phyloP scores from a whole-genome alignment of 768 basidiomycete genomes.

The Serendipita sp. region DNA sequence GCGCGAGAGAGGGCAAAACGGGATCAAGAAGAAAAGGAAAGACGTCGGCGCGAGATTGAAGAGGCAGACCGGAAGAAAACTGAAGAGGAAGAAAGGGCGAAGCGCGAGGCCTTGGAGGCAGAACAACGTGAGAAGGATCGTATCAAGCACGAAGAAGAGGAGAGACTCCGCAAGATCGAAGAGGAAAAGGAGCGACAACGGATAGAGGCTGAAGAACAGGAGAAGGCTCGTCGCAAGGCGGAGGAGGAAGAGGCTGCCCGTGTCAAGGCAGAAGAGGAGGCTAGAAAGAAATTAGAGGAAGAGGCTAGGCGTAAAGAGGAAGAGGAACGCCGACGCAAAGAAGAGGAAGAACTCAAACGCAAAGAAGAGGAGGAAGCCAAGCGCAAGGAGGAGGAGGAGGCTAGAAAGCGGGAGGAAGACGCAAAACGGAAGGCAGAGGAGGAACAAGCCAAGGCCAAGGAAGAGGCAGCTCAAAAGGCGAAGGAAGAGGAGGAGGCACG shows the following conservation, averaged over 20 bases:
- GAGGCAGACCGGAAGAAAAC: background rate
- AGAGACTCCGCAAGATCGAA: constrained; percentile 1
- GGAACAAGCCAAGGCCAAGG: constrained; percentile 13
- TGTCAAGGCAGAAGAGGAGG: constrained; percentile 9
- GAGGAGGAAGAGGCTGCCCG: constrained; percentile 14
- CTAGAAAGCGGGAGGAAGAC: constrained; percentile 3
- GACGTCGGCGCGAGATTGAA: background rate
- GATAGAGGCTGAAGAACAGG: background rate
- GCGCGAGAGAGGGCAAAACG: background rate
- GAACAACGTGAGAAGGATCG: constrained; percentile 1
- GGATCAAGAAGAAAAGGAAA: constrained; percentile 1
- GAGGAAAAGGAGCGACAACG: background rate
- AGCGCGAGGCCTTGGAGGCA: background rate
- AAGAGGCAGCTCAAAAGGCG: constrained; percentile 12
- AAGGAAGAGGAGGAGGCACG: constrained; percentile 11
- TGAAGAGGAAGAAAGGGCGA: background rate
- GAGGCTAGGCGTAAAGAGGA: constrained; percentile 6
- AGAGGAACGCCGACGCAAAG: constrained; percentile 8
- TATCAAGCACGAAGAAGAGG: background rate
- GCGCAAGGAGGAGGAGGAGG: constrained; percentile 11
- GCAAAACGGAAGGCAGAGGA: background rate
- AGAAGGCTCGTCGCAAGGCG: background rate
- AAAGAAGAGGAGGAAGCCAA: constrained; percentile 11
- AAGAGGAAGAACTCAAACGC: constrained; percentile 8
- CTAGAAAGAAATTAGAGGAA: constrained; percentile 8